Evolutionary conservation across 2,329 filamentous ascomycete species (phyloP).

Genomic region (Penicillium brevicompactum): DNA sequence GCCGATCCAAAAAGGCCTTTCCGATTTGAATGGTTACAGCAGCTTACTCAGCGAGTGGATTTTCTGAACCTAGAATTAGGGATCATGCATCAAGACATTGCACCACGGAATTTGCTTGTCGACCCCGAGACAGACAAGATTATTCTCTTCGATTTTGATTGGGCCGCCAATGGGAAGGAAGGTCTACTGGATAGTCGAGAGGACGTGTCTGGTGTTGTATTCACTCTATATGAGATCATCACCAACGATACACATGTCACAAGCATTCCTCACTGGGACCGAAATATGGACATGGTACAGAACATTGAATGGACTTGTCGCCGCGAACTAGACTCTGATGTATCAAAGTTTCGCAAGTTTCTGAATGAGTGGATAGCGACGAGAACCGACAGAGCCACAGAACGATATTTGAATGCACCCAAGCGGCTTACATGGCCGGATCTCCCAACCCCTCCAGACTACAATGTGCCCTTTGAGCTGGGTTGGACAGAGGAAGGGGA

Average conservation of each 20-base stretch:
- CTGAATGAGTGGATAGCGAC: constrained; percentile 20
- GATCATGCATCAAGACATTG: constrained; percentile 31
- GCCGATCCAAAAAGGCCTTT: constrained; percentile 23
- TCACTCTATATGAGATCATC: constrained; percentile 31
- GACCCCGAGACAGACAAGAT: constrained; percentile 24
- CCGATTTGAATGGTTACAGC: constrained; percentile 27
- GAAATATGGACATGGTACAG: constrained; percentile 25
- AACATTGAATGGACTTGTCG: constrained; percentile 20
- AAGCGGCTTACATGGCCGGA: constrained; percentile 21
- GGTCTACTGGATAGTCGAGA: constrained; percentile 23
- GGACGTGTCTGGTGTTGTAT: constrained; percentile 27
- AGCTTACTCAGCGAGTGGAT: constrained; percentile 27
- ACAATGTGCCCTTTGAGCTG: constrained; percentile 16
- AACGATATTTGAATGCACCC: constrained; percentile 22
- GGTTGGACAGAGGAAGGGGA: constrained; percentile 12
- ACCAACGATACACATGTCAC: constrained; percentile 27
- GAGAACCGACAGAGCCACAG: constrained; percentile 10
- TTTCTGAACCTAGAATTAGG: constrained; percentile 26
- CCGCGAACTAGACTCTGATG: constrained; percentile 20
- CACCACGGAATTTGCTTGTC: constrained; percentile 27
- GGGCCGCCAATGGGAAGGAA: constrained; percentile 20
- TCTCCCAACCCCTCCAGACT: constrained; percentile 15
- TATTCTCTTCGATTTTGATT: constrained; percentile 30
- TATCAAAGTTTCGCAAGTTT: constrained; percentile 20
- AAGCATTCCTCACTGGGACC: constrained; percentile 25